Evolutionary conservation across 2,329 filamentous ascomycete species (phyloP).

Genomic region (Cucurbitaria berberidis): DNA sequence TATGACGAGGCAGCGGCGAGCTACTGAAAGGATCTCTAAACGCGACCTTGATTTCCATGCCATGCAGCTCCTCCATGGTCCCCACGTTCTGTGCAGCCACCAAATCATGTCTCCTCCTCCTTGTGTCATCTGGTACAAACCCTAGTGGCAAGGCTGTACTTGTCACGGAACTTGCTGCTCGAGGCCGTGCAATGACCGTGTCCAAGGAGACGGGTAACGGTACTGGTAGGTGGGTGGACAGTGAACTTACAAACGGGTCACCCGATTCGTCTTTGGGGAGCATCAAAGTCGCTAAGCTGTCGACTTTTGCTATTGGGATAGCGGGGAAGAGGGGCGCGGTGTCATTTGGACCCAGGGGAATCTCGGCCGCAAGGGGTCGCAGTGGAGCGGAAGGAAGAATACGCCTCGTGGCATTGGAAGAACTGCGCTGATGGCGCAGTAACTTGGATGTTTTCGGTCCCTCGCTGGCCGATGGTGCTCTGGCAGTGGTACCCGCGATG

Average conservation of each 20-base stretch:
- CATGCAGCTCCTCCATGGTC: not conserved
- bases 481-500: not conserved
- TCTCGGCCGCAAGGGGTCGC: not conserved
- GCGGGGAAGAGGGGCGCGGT: not conserved
- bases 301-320: not conserved
- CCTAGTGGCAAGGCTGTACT: not conserved
- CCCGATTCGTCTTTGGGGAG: not conserved
- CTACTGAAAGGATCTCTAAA: not conserved
- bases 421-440: not conserved
- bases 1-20: not conserved
- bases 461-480: not conserved
- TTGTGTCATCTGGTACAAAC: not conserved
- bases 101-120: not conserved
- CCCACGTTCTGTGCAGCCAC: not conserved
- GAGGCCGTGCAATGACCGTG: conserved; percentile 3
- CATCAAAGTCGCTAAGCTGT: not conserved
- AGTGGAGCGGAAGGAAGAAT: not conserved
- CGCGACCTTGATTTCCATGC: not conserved
- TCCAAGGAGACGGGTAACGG: conserved; percentile 4
- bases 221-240: not conserved
- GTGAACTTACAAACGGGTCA: not conserved
- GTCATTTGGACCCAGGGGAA: not conserved
- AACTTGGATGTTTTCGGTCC: not conserved
- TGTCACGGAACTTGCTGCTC: not conserved
- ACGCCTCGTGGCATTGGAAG: not conserved